phyloP scores from a whole-genome alignment of 225 moss, liverwort and hornwort species.

The Marchantia polymorpha region DNA sequence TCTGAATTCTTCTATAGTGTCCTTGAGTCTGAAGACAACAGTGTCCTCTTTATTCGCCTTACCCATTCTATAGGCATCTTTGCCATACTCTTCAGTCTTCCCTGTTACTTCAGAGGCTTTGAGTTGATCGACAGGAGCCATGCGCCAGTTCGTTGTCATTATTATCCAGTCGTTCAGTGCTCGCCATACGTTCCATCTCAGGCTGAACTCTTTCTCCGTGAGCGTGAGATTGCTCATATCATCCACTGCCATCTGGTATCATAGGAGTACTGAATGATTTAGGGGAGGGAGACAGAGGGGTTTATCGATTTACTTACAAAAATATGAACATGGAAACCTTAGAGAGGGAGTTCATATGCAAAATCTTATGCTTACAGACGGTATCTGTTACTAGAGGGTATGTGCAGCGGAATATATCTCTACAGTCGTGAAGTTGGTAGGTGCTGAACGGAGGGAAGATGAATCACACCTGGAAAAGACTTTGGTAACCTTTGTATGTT shows the following conservation, averaged over 20 bases:
- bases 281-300: background rate
- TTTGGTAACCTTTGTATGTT: conserved; percentile 76
- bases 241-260: conserved; percentile 70
- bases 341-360: background rate
- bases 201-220: conserved; percentile 74
- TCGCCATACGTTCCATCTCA: conserved; percentile 83
- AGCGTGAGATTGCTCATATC: conserved; percentile 76
- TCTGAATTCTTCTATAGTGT: conserved; percentile 73
- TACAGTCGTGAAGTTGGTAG: background rate
- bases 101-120: conserved; percentile 45
- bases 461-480: conserved; percentile 66
- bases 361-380: background rate
- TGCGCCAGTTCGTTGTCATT: conserved; percentile 61
- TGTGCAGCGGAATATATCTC: no score
- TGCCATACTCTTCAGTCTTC: conserved; percentile 67
- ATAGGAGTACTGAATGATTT: background rate
- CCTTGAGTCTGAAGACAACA: conserved; percentile 75
- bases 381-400: background rate
- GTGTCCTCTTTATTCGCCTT: conserved; percentile 86
- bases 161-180: conserved; percentile 72
- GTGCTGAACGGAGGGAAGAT: background rate
- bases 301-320: background rate
- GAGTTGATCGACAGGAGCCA: conserved; percentile 50
- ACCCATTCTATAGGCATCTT: conserved; percentile 82
- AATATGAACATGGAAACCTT: no score